Evolutionary conservation across 306 rosid species (phyloP).

Genomic region (Trifolium dubium): DNA sequence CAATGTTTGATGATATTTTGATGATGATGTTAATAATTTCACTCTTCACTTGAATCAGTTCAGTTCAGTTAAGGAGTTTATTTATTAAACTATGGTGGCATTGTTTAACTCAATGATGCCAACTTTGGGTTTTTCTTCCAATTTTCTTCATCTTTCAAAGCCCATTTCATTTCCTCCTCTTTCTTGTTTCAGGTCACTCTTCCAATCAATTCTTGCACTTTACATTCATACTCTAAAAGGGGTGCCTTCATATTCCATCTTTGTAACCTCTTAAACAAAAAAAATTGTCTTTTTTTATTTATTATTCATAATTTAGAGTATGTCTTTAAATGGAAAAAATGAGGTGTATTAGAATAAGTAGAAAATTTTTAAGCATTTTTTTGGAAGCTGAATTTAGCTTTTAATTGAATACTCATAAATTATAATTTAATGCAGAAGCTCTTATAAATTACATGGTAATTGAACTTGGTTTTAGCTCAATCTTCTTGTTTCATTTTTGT

Average conservation of each 20-base stretch:
- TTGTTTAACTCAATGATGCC: constrained; percentile 39
- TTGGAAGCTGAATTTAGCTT: neutral
- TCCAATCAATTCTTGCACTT: neutral
- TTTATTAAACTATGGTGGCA: constrained; percentile 44
- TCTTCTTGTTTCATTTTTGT: constrained; percentile 4
- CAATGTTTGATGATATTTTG: too few species aligned
- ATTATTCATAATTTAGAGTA: neutral
- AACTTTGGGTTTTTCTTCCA: constrained; percentile 39
- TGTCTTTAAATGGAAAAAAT: neutral
- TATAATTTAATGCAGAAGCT: too few species aligned
- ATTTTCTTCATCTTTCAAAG: constrained; percentile 36
- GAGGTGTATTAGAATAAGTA: neutral
- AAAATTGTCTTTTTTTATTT: too few species aligned
- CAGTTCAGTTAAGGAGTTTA: constrained; percentile 14
- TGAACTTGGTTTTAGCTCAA: constrained; percentile 13
- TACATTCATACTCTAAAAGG: neutral
- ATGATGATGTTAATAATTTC: too few species aligned
- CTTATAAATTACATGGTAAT: neutral
- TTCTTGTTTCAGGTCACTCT: constrained; percentile 54
- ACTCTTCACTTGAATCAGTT: constrained; percentile 13
- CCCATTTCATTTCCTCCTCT: constrained; percentile 41
- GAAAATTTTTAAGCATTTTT: neutral
- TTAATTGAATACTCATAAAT: neutral
- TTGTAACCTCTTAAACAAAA: too few species aligned
- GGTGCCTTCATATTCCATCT: too few species aligned